Evolutionary conservation across 345 rosid species (phyloP), one percentile per base, ranked within the genome.

Genomic region (Gossypium australe): DNA sequence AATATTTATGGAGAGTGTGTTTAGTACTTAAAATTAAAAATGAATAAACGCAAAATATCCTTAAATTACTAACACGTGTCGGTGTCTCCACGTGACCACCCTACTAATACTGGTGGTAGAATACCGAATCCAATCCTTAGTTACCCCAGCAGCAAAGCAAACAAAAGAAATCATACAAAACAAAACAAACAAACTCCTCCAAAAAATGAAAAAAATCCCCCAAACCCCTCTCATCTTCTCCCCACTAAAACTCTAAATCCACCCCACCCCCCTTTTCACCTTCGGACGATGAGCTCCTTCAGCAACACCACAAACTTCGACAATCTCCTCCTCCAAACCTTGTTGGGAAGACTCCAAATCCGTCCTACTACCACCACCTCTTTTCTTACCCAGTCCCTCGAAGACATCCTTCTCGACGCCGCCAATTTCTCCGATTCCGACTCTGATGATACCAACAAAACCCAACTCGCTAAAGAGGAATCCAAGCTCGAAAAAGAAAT

Each of bases 281-380:
- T 43, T 53, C 0, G 9, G 18, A 65, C 17, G n/a, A 92, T 92
- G 97, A 84, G 85, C 78, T 90, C 92, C 78, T 85, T 87, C 81
- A 80, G 80, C 73, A 81, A 82, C 82, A 78, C 83, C 77, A 44
- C 85, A 80, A 84, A 82, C 69, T 85, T 93, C 77, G 97, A 95
- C 82, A 89, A 84, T 64, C 92, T 89, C 75, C 79, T 93, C 10
- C 85, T 91, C 85, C 96, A 88, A 83, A 83, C 91, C 82, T 82
- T 95, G 25, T 84, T 93, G 79, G 90, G 91, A 56, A 92, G 97
- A 63, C 98, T 95, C 81, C 98, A 91, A 75, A 85, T 91, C 78
- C 86, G 82, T 49, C 88, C 90, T 3, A 89, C 90, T n/a, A 6
- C 7, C 38, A 44, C 9, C 73, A 80, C 78, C 67, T 86, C 88